phyloP scores from a whole-genome alignment of 352 stramenopile species.

The Pythium guiyangense region DNA sequence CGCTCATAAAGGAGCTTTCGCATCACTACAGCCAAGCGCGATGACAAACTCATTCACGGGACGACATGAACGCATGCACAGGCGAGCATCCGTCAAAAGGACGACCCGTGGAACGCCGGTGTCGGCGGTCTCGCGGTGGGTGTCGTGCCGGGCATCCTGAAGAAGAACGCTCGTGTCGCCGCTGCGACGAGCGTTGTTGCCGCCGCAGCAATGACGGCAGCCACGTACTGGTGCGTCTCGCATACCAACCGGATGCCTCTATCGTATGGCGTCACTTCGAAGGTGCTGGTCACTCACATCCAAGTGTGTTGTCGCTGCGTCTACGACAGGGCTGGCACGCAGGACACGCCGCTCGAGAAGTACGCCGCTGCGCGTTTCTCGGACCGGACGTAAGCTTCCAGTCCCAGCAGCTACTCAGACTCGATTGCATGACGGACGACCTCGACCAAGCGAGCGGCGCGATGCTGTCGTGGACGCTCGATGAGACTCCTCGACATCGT shows the following conservation, averaged over 20 bases:
- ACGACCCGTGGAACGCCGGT: conserved; percentile 62
- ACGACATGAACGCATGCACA: conserved; percentile 5
- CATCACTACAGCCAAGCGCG: neutral
- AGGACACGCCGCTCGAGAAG: conserved; percentile 61
- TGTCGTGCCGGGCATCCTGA: conserved; percentile 64
- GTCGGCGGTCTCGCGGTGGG: conserved; percentile 62
- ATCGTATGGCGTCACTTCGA: too few relatives aligned
- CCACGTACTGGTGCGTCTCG: conserved; percentile 60
- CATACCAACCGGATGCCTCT: neutral
- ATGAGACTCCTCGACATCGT: too few relatives aligned
- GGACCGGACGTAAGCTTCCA: conserved; percentile 38
- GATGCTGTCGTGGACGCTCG: too few relatives aligned
- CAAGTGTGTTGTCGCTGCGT: neutral
- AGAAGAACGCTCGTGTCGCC: conserved; percentile 69
- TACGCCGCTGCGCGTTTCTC: conserved; percentile 45
- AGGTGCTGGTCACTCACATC: neutral
- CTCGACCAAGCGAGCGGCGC: neutral
- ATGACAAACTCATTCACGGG: too few relatives aligned
- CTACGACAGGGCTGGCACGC: conserved; percentile 30
- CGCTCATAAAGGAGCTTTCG: neutral
- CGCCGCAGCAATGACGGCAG: conserved; percentile 40
- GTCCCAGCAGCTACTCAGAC: neutral
- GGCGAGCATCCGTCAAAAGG: conserved; percentile 63
- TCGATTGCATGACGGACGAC: too few relatives aligned
- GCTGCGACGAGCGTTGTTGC: conserved; percentile 40